Percentiles rank a stretch among this genome's conserved stretches.
phyloP scores from a whole-genome alignment of 768 basidiomycete species.

The Amanita muscaria region DNA sequence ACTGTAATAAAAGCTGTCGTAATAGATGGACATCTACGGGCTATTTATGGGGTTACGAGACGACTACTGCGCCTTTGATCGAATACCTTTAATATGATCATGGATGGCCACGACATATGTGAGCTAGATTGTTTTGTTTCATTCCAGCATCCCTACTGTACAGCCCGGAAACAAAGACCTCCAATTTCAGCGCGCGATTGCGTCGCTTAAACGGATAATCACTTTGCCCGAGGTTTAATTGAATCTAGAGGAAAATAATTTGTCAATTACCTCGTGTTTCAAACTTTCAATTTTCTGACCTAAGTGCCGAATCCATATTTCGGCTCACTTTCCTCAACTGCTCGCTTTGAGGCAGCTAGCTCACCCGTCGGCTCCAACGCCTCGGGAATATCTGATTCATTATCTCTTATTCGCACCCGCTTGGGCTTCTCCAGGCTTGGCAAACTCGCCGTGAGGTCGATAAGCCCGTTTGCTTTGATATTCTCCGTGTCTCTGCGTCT shows the following conservation, averaged over 20 bases:
- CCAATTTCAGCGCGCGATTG: no score
- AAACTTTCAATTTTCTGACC: no score
- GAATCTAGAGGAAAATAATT: no score
- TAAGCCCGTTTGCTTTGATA: slow-evolving; percentile 7
- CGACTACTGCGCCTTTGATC: no score
- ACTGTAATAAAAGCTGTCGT: slow-evolving; percentile 9
- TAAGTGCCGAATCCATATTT: no score
- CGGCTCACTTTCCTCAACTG: no score
- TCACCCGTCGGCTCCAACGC: slow-evolving; percentile 1
- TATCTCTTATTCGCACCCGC: slow-evolving; percentile 5
- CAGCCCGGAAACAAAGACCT: not conserved
- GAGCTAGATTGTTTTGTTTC: not conserved
- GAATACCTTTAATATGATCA: no score
- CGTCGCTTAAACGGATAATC: no score
- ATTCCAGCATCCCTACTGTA: not conserved
- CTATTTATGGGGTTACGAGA: no score
- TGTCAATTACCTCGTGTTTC: no score
- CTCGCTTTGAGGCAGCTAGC: not conserved
- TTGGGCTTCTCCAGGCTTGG: slow-evolving; percentile 6
- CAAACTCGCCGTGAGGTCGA: not conserved
- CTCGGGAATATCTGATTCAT: not conserved
- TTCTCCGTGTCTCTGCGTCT: not conserved
- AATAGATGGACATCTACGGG: not conserved
- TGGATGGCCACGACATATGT: not conserved
- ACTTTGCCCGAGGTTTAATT: no score